Base-by-base conservation (phyloP, 2,329 filamentous ascomycete genomes). In the Pseudogymnoascus sp. region DNA sequence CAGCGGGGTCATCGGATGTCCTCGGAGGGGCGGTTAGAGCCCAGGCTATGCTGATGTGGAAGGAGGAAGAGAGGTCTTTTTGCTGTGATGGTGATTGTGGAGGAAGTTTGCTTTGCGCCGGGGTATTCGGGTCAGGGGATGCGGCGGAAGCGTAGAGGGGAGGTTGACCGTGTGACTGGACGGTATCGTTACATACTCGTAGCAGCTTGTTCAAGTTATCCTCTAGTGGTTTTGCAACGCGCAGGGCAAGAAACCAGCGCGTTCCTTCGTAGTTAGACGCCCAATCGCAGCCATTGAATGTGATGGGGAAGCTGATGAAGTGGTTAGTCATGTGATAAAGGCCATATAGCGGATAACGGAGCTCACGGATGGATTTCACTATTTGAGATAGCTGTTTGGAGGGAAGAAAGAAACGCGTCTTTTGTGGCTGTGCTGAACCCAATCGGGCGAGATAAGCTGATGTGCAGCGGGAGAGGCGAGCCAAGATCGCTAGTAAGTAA, bases 31-130 rank as follows among this genome's bases (percentile, higher is more conserved):
- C 73, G 8, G 79, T 74, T 66, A 93, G 80, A 1, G 84, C 88
- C 95, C 93, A 97, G 0, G 88, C 95, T 63, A 99, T 85, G 53
- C 92, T 96, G 65, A 97, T 78, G 75, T 99, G 95, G 71, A 97
- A 97, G 21, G 82, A 56, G 2, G 50, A 56, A 2, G 50, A 33
- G 0, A 33, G n/a, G 16, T 56, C 50, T 59, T 62, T 42, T 64
- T 64, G 31, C 44, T 33, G 33, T 31, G 53, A 40, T 65, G 31
- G 63, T 47, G 63, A 59, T 61, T 19, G 62, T 65, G 31, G 38
- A 62, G 31, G 50, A 68, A 64, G 59, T 63, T 31, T 56, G n/a
- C 8, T 33, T 19, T 56, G 50, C n/a, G 8, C 26, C 8, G 50
- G n/a, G 1, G 29, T 56, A 33, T 56, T 10, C 2, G 29, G 50